phyloP scores from a whole-genome alignment of 805 yeast genomes.

The Sugiyamaella valdiviana region DNA sequence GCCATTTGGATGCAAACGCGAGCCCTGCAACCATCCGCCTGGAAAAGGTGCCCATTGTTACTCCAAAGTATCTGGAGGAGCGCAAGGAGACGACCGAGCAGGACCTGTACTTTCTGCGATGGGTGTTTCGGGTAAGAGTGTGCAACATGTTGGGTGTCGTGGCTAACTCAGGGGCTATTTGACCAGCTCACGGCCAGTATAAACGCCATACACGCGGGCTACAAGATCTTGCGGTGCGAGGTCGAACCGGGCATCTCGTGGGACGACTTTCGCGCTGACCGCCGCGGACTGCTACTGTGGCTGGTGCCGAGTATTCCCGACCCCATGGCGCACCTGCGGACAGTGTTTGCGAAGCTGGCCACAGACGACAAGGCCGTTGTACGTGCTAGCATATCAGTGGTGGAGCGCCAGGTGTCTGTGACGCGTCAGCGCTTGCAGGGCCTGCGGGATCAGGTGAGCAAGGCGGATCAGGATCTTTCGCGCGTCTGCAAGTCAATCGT shows the following conservation, averaged over 20 bases:
- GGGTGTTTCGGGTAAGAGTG: slow-evolving; percentile 17
- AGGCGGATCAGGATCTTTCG: slow-evolving; percentile 7
- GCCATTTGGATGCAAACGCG: slow-evolving; percentile 14
- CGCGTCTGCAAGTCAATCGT: slow-evolving; percentile 1
- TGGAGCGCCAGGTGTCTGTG: slow-evolving; percentile 8
- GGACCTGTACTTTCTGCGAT: slow-evolving; percentile 20
- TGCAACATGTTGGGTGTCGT: not conserved
- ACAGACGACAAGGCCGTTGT: not conserved
- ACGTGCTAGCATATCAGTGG: not conserved
- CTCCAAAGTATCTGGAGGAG: slow-evolving; percentile 13
- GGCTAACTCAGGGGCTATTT: slow-evolving; percentile 12
- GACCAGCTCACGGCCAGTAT: slow-evolving; percentile 10
- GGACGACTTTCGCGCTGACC: slow-evolving; percentile 19
- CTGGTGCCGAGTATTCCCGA: slow-evolving; percentile 5
- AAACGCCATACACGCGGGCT: slow-evolving; percentile 11
- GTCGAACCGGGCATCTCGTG: slow-evolving; percentile 22
- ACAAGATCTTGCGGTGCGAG: slow-evolving; percentile 17
- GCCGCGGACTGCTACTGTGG: slow-evolving; percentile 19
- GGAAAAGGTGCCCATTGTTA: slow-evolving; percentile 16
- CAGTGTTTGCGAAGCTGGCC: not conserved
- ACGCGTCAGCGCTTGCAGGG: slow-evolving; percentile 8
- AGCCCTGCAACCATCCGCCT: slow-evolving; percentile 7
- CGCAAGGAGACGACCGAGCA: slow-evolving; percentile 8
- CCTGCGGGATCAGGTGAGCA: slow-evolving; percentile 10
- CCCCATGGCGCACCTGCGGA: slow-evolving; percentile 1